Evolutionary conservation across 2,329 filamentous ascomycete genomes (phyloP).

Genomic region (Paracoccidioides lutzii): DNA sequence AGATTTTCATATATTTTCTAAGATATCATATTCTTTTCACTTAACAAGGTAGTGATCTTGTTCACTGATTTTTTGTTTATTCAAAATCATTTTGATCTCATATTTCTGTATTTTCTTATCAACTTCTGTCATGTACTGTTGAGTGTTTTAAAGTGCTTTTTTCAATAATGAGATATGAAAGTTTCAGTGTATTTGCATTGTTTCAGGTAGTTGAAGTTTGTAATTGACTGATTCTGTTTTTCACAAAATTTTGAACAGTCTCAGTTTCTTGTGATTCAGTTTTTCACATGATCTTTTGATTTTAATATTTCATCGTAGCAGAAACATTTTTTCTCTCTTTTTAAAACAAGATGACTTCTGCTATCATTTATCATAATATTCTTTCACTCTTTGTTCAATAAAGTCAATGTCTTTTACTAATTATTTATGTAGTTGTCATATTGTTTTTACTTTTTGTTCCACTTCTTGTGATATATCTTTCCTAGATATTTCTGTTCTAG

Average conservation of each 20-base stretch:
- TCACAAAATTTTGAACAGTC: too few species aligned
- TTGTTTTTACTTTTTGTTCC: background rate
- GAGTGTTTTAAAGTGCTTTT: too few species aligned
- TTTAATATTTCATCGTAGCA: background rate
- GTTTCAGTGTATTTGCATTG: too few species aligned
- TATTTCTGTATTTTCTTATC: background rate
- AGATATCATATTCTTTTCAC: background rate
- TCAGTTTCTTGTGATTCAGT: too few species aligned
- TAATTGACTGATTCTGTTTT: too few species aligned
- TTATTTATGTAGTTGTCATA: too few species aligned
- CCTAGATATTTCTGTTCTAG: background rate
- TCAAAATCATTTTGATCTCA: background rate
- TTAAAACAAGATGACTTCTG: background rate
- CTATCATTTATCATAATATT: background rate
- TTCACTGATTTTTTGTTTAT: background rate
- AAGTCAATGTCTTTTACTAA: background rate
- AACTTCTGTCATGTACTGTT: background rate
- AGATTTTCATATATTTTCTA: background rate
- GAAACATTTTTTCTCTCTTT: background rate
- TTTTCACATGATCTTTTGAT: too few species aligned
- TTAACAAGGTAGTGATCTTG: too few species aligned
- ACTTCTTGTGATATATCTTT: background rate
- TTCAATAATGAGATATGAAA: too few species aligned
- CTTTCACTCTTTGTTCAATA: background rate
- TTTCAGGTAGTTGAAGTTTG: too few species aligned